Base-by-base conservation (phyloP, 2,329 filamentous ascomycete genomes). In the Fusarium pseudograminearum region DNA sequence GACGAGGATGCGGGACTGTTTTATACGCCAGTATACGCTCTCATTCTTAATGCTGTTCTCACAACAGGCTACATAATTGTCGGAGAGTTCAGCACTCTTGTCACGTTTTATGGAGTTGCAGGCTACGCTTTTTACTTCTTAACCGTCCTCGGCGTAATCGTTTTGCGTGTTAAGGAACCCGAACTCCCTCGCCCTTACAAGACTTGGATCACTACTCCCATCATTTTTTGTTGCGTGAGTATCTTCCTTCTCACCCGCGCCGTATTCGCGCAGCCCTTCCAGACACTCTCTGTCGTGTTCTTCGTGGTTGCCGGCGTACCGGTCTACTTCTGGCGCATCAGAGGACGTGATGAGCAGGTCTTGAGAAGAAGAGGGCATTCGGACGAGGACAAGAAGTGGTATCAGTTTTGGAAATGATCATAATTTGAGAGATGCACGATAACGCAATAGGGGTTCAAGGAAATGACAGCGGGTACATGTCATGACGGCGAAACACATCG, bases 111-210 rank as follows among this genome's bases (percentile, higher is more conserved):
- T 81, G 96, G 96, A 59, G 96, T 99, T 15, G 96, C 96, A 1
- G 94, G 94, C 16, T 99, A 99, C 79, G 93, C 93, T 0, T 99
- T 99, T 78, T 99, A 99, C 82, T 99, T 99, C 79, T 83, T 97
- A 58, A 97, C 95, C 0, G 96, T 99, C 0, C 87, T 99, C 0
- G 96, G 96, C 1, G 85, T 99, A 50, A 98, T 99, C 67, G 88
- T 99, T 54, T 84, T 99, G 66, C 87, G 96, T 31, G 93, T 98
- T 31, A 88, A 87, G 67, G 96, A 99, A 79, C 96, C 96, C 6
- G 85, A 90, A 67, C 86, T 99, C 46, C 94, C 98, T 78, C 84
- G 96, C 28, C 95, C 96, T 1, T 99, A 99, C 81, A 91, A 90
- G 78, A 97, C 94, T 5, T 99, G 95, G 96, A 97, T 99, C 76